These are phyloP conservation scores for Euptelea pleiosperma DNA, from an alignment of 164 flowering plant genomes.

Conservation along the genomic window DNA sequence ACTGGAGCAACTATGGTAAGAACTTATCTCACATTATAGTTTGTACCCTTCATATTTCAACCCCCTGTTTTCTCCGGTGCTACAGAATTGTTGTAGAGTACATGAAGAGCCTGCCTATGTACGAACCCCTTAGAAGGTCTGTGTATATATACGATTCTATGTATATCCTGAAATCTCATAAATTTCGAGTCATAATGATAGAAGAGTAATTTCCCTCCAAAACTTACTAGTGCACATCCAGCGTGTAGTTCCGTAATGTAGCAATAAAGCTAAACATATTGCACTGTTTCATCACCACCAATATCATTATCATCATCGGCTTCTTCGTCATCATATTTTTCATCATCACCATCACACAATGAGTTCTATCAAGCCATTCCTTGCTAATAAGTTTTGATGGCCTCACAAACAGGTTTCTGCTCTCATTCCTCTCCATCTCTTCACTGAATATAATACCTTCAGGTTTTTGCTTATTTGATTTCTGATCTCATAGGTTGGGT, in stretches of 20 bases:
- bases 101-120: too few relatives aligned
- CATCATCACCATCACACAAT: too few relatives aligned
- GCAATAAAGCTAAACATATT: too few relatives aligned
- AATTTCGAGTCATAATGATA: too few relatives aligned
- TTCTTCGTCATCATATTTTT: not conserved
- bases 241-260: too few relatives aligned
- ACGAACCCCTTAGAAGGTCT: too few relatives aligned
- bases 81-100: too few relatives aligned
- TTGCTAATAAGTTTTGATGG: not conserved
- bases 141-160: conserved; percentile 1
- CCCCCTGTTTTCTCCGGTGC: conserved; percentile 1
- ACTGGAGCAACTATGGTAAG: conserved; percentile 83
- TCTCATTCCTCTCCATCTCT: too few relatives aligned
- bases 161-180: conserved; percentile 5
- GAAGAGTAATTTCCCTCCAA: not conserved
- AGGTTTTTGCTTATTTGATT: too few relatives aligned
- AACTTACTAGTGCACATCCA: not conserved
- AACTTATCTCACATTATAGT: conserved; percentile 65
- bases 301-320: not conserved
- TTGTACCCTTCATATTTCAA: not conserved
- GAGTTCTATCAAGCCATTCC: not conserved
- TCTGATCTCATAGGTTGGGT: too few relatives aligned
- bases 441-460: too few relatives aligned
- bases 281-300: not conserved
- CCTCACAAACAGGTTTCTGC: too few relatives aligned